phyloP scores from a whole-genome alignment of 129 eudicot species.

The Ambrosia trifida region DNA sequence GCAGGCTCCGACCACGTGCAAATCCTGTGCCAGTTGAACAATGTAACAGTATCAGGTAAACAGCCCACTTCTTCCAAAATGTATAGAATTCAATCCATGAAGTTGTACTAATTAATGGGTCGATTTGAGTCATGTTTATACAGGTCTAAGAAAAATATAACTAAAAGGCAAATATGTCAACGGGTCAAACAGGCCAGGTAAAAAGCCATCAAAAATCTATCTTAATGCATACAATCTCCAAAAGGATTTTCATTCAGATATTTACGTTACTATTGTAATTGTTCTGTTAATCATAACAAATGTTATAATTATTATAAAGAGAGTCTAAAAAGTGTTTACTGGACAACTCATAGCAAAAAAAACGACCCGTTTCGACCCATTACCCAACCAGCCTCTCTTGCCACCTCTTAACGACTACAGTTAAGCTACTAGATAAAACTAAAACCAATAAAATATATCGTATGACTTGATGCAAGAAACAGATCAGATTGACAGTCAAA shows the following conservation, averaged over 20 bases:
- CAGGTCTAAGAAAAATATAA: background rate
- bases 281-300: background rate
- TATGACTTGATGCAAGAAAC: background rate
- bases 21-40: slow-evolving; percentile 8
- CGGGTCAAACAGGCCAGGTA: background rate
- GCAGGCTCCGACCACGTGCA: slow-evolving; percentile 9
- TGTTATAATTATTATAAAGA: background rate
- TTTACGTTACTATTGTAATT: background rate
- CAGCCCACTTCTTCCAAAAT: slow-evolving; percentile 8
- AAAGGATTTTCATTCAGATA: background rate
- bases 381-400: background rate
- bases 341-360: background rate
- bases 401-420: slow-evolving; percentile 14
- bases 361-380: background rate
- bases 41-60: slow-evolving; percentile 9
- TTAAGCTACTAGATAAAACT: background rate
- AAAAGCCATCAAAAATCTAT: background rate
- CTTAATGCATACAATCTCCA: background rate
- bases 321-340: background rate
- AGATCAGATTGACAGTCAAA: background rate
- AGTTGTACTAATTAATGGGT: background rate
- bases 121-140: background rate
- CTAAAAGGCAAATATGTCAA: background rate
- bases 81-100: background rate
- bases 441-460: background rate